These are phyloP conservation scores for Lonicera japonica DNA, from an alignment of 129 eudicot species.

Conservation along the genomic window DNA sequence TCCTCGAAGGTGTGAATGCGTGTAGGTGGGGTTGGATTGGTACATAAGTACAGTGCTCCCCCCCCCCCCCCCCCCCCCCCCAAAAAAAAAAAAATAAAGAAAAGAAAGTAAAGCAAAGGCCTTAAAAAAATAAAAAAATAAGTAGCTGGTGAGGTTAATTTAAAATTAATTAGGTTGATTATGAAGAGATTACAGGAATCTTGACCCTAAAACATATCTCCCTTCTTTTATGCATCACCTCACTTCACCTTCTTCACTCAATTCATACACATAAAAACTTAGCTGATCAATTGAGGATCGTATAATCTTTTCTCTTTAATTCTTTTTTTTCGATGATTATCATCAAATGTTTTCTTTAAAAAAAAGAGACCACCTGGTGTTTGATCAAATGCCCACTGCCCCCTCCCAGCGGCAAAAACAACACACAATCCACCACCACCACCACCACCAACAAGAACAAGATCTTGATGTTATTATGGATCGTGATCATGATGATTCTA, in stretches of 20 bases:
- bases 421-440: conserved; percentile 7
- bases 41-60: conserved; percentile 15
- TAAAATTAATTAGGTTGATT: conserved; percentile 5
- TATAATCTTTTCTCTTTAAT: neutral
- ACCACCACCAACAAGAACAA: no score
- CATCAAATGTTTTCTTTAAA: conserved; percentile 29
- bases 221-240: no score
- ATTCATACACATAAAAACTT: neutral
- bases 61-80: no score
- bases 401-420: conserved; percentile 10
- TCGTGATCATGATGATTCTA: conserved; percentile 2
- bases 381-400: conserved; percentile 22
- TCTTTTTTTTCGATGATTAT: no score
- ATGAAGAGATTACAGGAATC: conserved; percentile 32
- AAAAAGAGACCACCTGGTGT: conserved; percentile 28
- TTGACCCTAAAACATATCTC: conserved; percentile 22
- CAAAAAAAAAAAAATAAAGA: neutral
- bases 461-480: conserved; percentile 19
- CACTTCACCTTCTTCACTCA: neutral
- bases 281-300: conserved; percentile 4
- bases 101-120: neutral
- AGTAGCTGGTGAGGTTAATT: conserved; percentile 6
- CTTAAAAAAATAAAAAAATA: conserved; percentile 8
- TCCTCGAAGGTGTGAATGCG: conserved; percentile 21
- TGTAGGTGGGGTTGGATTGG: conserved; percentile 18